Evolutionary conservation across 192 early-diverging fungal species (phyloP), one percentile per base, ranked within the genome.

Genomic region (Linnemannia zychae): DNA sequence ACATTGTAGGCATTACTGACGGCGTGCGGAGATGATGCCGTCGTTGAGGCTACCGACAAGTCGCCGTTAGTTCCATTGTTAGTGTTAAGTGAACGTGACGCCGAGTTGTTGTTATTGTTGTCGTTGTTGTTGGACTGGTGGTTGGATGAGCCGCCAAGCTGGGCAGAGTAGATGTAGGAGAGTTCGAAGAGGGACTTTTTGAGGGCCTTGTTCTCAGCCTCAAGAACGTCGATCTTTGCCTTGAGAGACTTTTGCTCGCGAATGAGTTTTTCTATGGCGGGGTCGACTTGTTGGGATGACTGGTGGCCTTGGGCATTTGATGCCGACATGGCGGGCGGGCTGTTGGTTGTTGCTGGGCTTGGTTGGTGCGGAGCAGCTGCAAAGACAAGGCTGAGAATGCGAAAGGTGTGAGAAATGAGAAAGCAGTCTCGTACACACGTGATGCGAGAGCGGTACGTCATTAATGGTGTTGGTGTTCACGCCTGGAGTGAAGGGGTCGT

Each of bases 131-230:
- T 69, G 46, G 34, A 76, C 73, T 71, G 84, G 75, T 34, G 71
- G 77, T 28, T 80, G 75, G 65, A 48, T 60, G 71, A 12, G 72
- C 67, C 7, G 83, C 84, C 83, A 37, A 85, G 37, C 24, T 85
- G 78, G 34, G 89, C 77, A 12, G 94, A 93, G 86, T 94, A 97
- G 28, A 91, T 86, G 28, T 90, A 90, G 1, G 95, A 95, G 47
- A 97, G 89, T 40, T 97, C 96, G 75, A 93, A 96, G 38, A 97
- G 91, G 13, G 92, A 94, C 80, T 96, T 96, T 71, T 97, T 97
- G 28, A 97, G 88, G 15, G 91, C 90, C 46, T 88, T 90, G 81
- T 96, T 97, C 81, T 97, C 96, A 75, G 94, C 91, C 74, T 94
- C 92, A 22, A 93, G 76, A 4, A 88, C 60, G 69, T 93, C 95